Percentiles rank a stretch among this genome's conserved stretches.
phyloP scores from a whole-genome alignment of 2,329 filamentous ascomycete genomes.

The Sarocladiaceae sp. region DNA sequence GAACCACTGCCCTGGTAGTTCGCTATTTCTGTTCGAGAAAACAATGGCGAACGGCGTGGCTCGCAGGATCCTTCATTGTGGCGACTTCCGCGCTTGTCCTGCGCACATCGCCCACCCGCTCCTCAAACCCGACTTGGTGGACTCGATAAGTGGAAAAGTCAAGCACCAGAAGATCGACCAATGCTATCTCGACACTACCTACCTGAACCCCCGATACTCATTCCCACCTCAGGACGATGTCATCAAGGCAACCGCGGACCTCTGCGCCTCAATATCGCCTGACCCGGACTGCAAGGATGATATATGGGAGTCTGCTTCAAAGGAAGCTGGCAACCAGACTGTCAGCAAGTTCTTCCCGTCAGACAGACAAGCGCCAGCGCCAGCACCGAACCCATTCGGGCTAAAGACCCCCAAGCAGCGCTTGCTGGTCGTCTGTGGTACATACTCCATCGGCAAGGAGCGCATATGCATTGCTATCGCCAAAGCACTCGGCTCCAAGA shows the following conservation, averaged over 20 bases:
- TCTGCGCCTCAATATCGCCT: constrained; percentile 75
- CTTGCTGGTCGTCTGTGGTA: constrained; percentile 88
- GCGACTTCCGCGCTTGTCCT: constrained; percentile 89
- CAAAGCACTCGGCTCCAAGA: constrained; percentile 77
- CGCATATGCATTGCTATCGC: constrained; percentile 92
- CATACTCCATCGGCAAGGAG: constrained; percentile 97
- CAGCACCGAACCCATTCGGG: neutral
- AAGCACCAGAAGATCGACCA: constrained; percentile 87
- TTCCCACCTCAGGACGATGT: constrained; percentile 89
- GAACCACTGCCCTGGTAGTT: constrained; percentile 95
- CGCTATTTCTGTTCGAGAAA: constrained; percentile 90
- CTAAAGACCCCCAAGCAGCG: constrained; percentile 41
- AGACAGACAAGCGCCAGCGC: constrained; percentile 25
- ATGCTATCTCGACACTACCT: constrained; percentile 96
- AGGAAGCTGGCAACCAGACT: constrained; percentile 34
- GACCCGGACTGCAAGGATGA: constrained; percentile 49
- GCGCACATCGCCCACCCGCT: constrained; percentile 80
- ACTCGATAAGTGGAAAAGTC: constrained; percentile 65
- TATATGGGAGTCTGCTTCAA: constrained; percentile 40
- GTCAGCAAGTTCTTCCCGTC: constrained; percentile 54
- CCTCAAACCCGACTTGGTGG: constrained; percentile 68
- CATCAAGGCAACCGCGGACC: constrained; percentile 78
- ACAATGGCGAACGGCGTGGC: constrained; percentile 54
- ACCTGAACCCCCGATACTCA: constrained; percentile 90
- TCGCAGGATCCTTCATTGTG: constrained; percentile 88